Percentiles rank a stretch among this genome's conserved stretches.
Evolutionary conservation across 129 eudicot genomes (phyloP).

Genomic region (Artemisia tridentata): DNA sequence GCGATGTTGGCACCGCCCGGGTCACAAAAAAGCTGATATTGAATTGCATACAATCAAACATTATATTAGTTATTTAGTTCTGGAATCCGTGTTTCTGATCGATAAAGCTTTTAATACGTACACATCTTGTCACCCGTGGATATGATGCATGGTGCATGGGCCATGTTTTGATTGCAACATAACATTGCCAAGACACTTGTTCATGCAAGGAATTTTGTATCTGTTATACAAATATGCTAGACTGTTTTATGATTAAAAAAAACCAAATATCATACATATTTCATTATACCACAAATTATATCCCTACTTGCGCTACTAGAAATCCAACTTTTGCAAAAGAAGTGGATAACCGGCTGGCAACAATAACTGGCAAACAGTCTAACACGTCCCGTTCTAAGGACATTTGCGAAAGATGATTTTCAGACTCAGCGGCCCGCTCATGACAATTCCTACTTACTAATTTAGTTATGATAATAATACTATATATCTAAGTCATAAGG

Average conservation of each 20-base stretch:
- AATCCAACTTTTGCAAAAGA: no score
- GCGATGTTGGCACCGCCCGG: no score
- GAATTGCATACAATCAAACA: background rate
- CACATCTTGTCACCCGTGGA: constrained; percentile 2
- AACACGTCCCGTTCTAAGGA: no score
- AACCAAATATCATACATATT: background rate
- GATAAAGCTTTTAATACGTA: background rate
- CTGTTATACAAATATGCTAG: background rate
- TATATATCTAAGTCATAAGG: background rate
- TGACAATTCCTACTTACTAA: no score
- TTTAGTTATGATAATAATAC: no score
- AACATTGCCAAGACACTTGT: constrained; percentile 2
- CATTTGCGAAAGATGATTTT: no score
- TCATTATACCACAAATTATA: no score
- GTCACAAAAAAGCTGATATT: background rate
- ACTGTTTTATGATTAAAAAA: background rate
- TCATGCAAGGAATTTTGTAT: background rate
- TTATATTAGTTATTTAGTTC: background rate
- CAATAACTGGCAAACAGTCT: no score
- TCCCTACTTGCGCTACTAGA: no score
- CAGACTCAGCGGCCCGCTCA: no score
- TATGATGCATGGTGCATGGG: background rate
- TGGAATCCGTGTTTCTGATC: no score
- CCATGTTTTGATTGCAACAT: constrained; percentile 1
- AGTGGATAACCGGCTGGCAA: no score